Evolutionary conservation across 2,329 filamentous ascomycete genomes (phyloP).

Genomic region (Monilinia polystroma): DNA sequence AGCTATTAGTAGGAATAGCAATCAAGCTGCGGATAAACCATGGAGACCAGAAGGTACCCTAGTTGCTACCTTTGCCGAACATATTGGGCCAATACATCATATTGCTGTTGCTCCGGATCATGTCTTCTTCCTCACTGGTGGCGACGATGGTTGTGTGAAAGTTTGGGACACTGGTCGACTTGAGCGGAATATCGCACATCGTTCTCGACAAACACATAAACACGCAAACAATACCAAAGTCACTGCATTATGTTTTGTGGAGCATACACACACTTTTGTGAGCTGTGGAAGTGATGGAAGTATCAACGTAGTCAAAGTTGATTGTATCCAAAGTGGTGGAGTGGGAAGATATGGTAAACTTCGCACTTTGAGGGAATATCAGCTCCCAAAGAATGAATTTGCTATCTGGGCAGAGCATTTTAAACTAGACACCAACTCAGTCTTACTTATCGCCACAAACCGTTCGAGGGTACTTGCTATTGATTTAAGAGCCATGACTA

Average conservation of each 20-base stretch:
- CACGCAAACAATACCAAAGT: slow-evolving; percentile 72
- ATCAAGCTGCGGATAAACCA: slow-evolving; percentile 48
- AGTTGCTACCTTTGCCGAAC: slow-evolving; percentile 86
- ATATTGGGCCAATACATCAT: slow-evolving; percentile 77
- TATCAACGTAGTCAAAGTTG: slow-evolving; percentile 77
- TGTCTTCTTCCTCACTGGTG: slow-evolving; percentile 89
- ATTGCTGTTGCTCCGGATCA: slow-evolving; percentile 86
- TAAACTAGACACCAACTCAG: slow-evolving; percentile 76
- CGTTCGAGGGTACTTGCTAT: slow-evolving; percentile 79
- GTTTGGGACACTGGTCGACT: slow-evolving; percentile 90
- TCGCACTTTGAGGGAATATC: slow-evolving; percentile 73
- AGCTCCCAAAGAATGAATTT: slow-evolving; percentile 70
- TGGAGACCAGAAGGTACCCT: slow-evolving; percentile 86
- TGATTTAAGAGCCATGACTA: slow-evolving; percentile 81
- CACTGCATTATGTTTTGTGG: slow-evolving; percentile 82
- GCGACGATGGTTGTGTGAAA: slow-evolving; percentile 86
- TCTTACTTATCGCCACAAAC: slow-evolving; percentile 83
- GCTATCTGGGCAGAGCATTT: slow-evolving; percentile 93
- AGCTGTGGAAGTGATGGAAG: slow-evolving; percentile 88
- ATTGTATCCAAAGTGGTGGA: slow-evolving; percentile 56
- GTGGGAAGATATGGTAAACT: slow-evolving; percentile 77
- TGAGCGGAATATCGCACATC: slow-evolving; percentile 86
- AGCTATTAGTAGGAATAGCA: slow-evolving; percentile 43
- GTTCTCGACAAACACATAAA: slow-evolving; percentile 80
- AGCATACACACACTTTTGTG: slow-evolving; percentile 90